phyloP scores from a whole-genome alignment of 2,329 filamentous ascomycete genomes.

The Aspergillus sp. region DNA sequence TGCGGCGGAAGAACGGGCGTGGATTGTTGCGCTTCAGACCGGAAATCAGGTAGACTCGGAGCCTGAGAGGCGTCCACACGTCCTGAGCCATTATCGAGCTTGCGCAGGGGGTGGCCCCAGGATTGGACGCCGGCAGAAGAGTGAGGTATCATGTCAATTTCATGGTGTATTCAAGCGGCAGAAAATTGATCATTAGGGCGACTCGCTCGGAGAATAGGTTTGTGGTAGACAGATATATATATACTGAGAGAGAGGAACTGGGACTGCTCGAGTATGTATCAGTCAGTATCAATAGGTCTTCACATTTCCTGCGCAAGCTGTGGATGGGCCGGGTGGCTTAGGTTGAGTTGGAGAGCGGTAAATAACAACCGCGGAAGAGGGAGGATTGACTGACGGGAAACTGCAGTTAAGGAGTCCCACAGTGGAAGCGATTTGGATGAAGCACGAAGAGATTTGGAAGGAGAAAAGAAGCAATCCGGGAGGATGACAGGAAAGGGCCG shows the following conservation, averaged over 20 bases:
- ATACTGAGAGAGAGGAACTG: not conserved
- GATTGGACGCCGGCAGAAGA: conserved; percentile 41
- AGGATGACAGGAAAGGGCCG: conserved; percentile 16
- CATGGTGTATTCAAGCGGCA: conserved; percentile 34
- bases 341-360: conserved; percentile 1
- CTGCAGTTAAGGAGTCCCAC: conserved; percentile 10
- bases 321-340: not conserved
- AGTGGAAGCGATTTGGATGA: not conserved
- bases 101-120: conserved; percentile 36
- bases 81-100: conserved; percentile 30
- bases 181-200: conserved; percentile 24
- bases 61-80: conserved; percentile 27
- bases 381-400: conserved; percentile 1
- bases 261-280: not conserved
- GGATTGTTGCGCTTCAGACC: conserved; percentile 25
- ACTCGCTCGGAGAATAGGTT: not conserved
- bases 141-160: conserved; percentile 43
- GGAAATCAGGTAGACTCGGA: conserved; percentile 22
- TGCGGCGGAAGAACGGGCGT: conserved; percentile 25
- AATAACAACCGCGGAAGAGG: conserved; percentile 12
- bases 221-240: not conserved
- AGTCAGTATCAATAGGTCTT: not conserved
- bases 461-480: conserved; percentile 1
- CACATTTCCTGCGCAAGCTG: not conserved
- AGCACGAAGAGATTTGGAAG: not conserved